phyloP scores from a whole-genome alignment of 2,329 filamentous ascomycete genomes.

The Aureobasidium sp. region DNA sequence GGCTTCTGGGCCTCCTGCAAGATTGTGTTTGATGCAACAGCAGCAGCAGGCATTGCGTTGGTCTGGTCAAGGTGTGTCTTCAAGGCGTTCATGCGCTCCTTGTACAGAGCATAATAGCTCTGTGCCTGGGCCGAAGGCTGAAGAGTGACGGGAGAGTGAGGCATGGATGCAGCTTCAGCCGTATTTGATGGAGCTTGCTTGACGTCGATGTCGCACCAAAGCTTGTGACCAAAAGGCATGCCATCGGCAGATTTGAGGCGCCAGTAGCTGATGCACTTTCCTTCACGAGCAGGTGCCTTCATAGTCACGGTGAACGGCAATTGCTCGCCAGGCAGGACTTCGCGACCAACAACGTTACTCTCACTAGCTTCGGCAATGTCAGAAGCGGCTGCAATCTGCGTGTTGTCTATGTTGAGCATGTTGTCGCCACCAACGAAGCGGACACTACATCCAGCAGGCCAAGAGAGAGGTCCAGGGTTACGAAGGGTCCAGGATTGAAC shows the following conservation, averaged over 20 bases:
- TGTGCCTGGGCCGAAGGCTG: slow-evolving; percentile 15
- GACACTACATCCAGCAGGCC: slow-evolving; percentile 85
- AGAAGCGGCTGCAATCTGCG: slow-evolving; percentile 67
- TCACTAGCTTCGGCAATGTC: slow-evolving; percentile 73
- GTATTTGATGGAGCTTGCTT: slow-evolving; percentile 19
- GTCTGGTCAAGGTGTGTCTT: slow-evolving; percentile 7
- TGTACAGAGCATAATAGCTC: slow-evolving; percentile 19
- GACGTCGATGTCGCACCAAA: slow-evolving; percentile 91
- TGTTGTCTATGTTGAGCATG: slow-evolving; percentile 85
- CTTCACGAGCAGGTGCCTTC: slow-evolving; percentile 68
- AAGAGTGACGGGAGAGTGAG: not conserved
- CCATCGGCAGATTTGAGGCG: slow-evolving; percentile 77
- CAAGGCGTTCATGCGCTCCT: slow-evolving; percentile 15
- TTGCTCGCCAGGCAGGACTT: slow-evolving; percentile 66
- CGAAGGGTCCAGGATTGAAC: slow-evolving; percentile 86
- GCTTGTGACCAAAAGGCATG: slow-evolving; percentile 77
- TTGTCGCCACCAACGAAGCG: slow-evolving; percentile 91
- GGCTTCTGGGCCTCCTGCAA: not conserved
- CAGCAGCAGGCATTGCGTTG: not conserved
- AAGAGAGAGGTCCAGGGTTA: slow-evolving; percentile 70
- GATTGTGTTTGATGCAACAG: not conserved
- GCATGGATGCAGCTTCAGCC: not conserved
- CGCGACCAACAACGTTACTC: slow-evolving; percentile 66
- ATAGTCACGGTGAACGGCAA: slow-evolving; percentile 77
- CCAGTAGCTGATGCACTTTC: slow-evolving; percentile 92